Percentiles rank a stretch among this genome's conserved stretches.
These are phyloP conservation scores for Xylariaceae sp. DNA, from an alignment of 2,329 filamentous ascomycete genomes.

Conservation along the genomic window DNA sequence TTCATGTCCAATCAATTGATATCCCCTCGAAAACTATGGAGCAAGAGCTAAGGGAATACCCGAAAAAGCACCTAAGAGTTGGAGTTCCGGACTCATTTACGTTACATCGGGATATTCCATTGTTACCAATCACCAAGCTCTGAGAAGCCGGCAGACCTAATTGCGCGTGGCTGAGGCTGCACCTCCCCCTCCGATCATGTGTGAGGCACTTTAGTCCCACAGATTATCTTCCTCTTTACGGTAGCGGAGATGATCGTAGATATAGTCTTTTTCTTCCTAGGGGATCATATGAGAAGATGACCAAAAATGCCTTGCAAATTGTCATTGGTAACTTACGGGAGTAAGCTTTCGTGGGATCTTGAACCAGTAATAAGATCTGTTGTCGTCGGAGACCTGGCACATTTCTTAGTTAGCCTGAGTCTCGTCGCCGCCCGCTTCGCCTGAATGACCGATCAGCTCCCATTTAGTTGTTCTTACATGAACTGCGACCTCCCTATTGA, in stretches of 20 bases:
- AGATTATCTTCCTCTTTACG: conserved; percentile 1
- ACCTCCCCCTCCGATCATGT: neutral
- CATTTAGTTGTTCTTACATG: conserved; percentile 1
- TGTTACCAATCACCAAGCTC: conserved; percentile 3
- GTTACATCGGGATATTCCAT: neutral
- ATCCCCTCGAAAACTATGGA: neutral
- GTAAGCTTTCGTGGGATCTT: conserved; percentile 8
- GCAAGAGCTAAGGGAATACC: too few species aligned
- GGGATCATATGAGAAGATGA: neutral
- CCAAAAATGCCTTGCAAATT: neutral
- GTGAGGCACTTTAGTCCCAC: neutral
- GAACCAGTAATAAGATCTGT: conserved; percentile 4
- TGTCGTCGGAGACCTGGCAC: conserved; percentile 2
- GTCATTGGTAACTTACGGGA: conserved; percentile 1
- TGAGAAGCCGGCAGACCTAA: neutral
- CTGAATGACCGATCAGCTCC: neutral
- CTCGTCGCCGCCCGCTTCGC: neutral
- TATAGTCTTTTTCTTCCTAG: conserved; percentile 10
- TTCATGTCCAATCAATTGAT: neutral
- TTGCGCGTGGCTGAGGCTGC: neutral
- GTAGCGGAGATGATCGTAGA: conserved; percentile 6
- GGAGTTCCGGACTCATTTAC: too few species aligned
- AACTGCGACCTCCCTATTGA: conserved; percentile 4
- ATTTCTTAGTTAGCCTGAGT: conserved; percentile 1
- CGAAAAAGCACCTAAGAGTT: too few species aligned